A percentile compares a stretch with the other conserved stretches of the same genome.
phyloP scores from a whole-genome alignment of 169 alveolate genomes.

The Toxoplasma gondii region DNA sequence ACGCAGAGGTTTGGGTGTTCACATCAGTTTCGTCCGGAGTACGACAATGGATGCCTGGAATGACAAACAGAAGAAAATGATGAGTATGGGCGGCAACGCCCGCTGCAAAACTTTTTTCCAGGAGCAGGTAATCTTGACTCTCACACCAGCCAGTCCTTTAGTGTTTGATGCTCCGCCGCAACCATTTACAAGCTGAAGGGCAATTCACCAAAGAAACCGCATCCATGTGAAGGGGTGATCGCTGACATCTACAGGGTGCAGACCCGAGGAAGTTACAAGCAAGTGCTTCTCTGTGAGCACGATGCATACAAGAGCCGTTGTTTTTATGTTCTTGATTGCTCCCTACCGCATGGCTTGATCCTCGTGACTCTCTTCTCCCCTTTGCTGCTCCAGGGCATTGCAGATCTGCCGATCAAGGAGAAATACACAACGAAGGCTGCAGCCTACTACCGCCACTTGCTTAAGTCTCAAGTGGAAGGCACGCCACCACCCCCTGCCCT shows the following conservation, averaged over 20 bases:
- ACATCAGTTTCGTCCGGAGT: constrained; percentile 94
- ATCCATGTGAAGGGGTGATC: too few species aligned
- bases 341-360: too few species aligned
- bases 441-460: constrained; percentile 64
- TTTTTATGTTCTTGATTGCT: too few species aligned
- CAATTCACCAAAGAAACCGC: too few species aligned
- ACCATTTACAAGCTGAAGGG: too few species aligned
- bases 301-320: too few species aligned
- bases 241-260: too few species aligned
- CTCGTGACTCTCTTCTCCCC: not conserved
- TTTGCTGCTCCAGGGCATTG: constrained; percentile 54
- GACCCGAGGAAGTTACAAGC: too few species aligned
- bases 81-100: constrained; percentile 74
- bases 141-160: not conserved
- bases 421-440: constrained; percentile 70
- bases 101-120: constrained; percentile 65
- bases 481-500: constrained; percentile 51
- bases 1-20: constrained; percentile 94
- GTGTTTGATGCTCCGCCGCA: not conserved
- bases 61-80: constrained; percentile 83
- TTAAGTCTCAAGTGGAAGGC: constrained; percentile 56
- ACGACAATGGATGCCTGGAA: constrained; percentile 91
- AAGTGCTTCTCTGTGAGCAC: too few species aligned
- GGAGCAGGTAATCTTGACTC: constrained; percentile 52
- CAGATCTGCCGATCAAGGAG: constrained; percentile 62